Percentiles rank a stretch among this genome's conserved stretches.
Conservation (phyloP, 192 early-diverging fungal genomes). For the Chytriomyces sp. region DNA sequence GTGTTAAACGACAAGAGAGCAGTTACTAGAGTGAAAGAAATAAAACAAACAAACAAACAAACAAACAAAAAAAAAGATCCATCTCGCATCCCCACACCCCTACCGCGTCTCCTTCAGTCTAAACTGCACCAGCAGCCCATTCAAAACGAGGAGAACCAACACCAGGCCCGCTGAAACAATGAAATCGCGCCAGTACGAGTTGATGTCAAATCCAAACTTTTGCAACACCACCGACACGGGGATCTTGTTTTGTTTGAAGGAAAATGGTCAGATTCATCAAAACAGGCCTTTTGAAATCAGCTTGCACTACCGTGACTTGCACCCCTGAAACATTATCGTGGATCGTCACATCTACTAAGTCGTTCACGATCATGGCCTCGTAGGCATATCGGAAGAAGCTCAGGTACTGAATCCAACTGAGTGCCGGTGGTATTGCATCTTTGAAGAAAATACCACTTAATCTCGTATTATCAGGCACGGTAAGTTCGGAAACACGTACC, state of each 20-base stretch:
- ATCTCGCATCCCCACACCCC: background rate
- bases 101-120: constrained; percentile 37
- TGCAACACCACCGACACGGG: constrained; percentile 42
- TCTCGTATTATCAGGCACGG: background rate
- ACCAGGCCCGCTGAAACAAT: constrained; percentile 38
- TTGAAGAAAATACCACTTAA: constrained; percentile 4
- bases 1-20: no score
- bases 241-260: background rate
- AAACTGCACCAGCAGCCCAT: constrained; percentile 35
- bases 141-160: constrained; percentile 43
- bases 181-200: constrained; percentile 43
- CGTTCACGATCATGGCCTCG: constrained; percentile 75
- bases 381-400: constrained; percentile 76
- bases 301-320: constrained; percentile 31
- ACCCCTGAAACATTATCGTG: constrained; percentile 45
- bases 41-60: no score
- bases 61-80: no score
- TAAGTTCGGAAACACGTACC: constrained; percentile 17
- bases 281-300: background rate
- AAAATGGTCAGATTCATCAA: background rate
- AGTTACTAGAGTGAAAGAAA: no score
- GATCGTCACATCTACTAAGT: constrained; percentile 41
- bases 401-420: constrained; percentile 76
- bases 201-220: constrained; percentile 57
- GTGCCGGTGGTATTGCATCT: constrained; percentile 56